A percentile compares a stretch with the other conserved stretches of the same genome.
phyloP scores from a whole-genome alignment of 108 stramenopile genomes.

The Fragilaria crotonensis region DNA sequence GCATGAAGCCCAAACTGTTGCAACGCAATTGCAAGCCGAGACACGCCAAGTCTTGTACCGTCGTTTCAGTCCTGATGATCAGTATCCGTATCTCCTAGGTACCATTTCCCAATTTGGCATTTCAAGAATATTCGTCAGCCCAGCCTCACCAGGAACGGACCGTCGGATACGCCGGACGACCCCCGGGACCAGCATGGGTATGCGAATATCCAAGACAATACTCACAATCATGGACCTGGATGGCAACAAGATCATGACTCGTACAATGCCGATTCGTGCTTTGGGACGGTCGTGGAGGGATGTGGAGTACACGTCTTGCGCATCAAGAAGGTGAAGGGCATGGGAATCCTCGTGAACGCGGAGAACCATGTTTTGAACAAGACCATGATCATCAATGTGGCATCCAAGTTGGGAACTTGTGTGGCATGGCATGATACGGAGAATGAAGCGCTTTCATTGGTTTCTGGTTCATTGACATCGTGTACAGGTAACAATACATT shows the following conservation, averaged over 20 bases:
- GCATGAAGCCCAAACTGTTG: slow-evolving; percentile 30
- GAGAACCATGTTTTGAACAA: slow-evolving; percentile 41
- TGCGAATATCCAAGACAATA: slow-evolving; percentile 62
- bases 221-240: slow-evolving; percentile 74
- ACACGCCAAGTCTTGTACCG: slow-evolving; percentile 45
- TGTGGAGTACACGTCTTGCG: slow-evolving; percentile 33
- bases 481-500: too few relatives aligned
- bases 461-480: too few relatives aligned
- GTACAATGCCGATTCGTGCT: slow-evolving; percentile 85
- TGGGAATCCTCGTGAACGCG: slow-evolving; percentile 27
- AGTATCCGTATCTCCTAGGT: slow-evolving; percentile 51
- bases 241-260: slow-evolving; percentile 75
- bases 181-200: slow-evolving; percentile 80
- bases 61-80: slow-evolving; percentile 37
- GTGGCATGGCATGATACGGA: too few relatives aligned
- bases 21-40: slow-evolving; percentile 44
- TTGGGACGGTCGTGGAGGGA: slow-evolving; percentile 70
- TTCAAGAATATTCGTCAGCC: slow-evolving; percentile 77
- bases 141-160: slow-evolving; percentile 77
- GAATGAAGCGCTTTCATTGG: too few relatives aligned
- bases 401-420: too few relatives aligned
- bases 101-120: slow-evolving; percentile 56
- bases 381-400: slow-evolving; percentile 34
- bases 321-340: slow-evolving; percentile 34
- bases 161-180: slow-evolving; percentile 81